Conservation (phyloP, 768 basidiomycete species). For the Lactifluus subvellereus region DNA sequence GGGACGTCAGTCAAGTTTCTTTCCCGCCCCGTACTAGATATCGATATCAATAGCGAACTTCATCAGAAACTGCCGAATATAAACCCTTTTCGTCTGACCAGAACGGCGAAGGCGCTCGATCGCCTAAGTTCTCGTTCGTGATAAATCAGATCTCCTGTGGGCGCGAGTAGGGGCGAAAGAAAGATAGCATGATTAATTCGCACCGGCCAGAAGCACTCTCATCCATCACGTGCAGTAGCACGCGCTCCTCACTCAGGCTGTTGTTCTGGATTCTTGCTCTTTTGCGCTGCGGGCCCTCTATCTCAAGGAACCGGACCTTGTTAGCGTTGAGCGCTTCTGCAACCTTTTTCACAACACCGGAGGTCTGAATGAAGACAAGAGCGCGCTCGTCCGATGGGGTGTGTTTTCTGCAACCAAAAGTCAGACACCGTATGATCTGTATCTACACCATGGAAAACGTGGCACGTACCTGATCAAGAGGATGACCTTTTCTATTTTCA, state of each 20-base stretch:
- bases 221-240: conserved; percentile 88
- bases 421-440: too few relatives aligned
- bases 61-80: conserved; percentile 81
- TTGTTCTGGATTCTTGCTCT: conserved; percentile 83
- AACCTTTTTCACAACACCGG: conserved; percentile 87
- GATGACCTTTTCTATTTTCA: conserved; percentile 75
- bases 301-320: conserved; percentile 71
- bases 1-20: conserved; percentile 20
- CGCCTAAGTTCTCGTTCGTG: conserved; percentile 76
- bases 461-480: conserved; percentile 61
- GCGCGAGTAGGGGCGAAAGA: conserved; percentile 83
- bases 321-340: conserved; percentile 71
- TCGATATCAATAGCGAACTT: conserved; percentile 83
- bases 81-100: conserved; percentile 75
- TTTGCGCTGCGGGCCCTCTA: conserved; percentile 69
- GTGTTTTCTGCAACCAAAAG: conserved; percentile 41
- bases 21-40: conserved; percentile 49
- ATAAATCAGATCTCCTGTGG: conserved; percentile 66
- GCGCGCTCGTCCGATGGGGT: conserved; percentile 75
- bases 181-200: conserved; percentile 94
- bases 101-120: conserved; percentile 79
- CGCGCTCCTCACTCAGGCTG: conserved; percentile 55
- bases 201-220: conserved; percentile 80
- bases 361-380: conserved; percentile 94
- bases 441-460: conserved; percentile 23